phyloP scores from a whole-genome alignment of 805 yeast genomes.

The Wickerhamomyces hampshirensis region DNA sequence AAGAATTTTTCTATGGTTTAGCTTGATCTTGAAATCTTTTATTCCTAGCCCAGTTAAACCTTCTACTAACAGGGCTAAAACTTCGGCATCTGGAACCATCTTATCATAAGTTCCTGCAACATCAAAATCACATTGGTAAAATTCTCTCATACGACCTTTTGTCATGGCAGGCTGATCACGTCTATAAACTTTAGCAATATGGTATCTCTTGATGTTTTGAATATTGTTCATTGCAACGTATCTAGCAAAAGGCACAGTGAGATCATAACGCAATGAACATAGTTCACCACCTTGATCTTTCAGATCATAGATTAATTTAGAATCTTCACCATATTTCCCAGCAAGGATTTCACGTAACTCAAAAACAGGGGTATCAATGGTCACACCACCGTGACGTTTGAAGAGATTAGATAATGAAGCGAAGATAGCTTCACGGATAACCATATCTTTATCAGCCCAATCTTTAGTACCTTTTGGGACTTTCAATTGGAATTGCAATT shows the following conservation, averaged over 20 bases:
- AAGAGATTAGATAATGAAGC: constrained; percentile 65
- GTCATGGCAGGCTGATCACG: constrained; percentile 99
- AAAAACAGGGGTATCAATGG: constrained; percentile 97
- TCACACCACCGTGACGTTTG: constrained; percentile 96
- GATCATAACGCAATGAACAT: constrained; percentile 90
- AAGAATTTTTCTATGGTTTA: constrained; percentile 91
- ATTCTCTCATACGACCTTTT: constrained; percentile 99
- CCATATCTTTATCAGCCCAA: constrained; percentile 98
- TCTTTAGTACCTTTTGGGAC: constrained; percentile 98
- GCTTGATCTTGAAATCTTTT: constrained; percentile 81
- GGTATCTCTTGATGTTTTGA: constrained; percentile 86
- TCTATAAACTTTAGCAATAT: constrained; percentile 96
- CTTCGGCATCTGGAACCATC: constrained; percentile 97
- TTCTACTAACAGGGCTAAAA: constrained; percentile 74
- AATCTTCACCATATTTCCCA: constrained; percentile 98
- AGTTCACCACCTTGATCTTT: constrained; percentile 99
- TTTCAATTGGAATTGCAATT: constrained; percentile 70
- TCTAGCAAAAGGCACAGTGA: constrained; percentile 98
- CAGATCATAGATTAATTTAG: constrained; percentile 89
- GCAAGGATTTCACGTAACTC: constrained; percentile 92
- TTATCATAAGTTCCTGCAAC: constrained; percentile 88
- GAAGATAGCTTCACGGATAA: constrained; percentile 85
- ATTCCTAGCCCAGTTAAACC: constrained; percentile 84
- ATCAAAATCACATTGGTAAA: constrained; percentile 98
- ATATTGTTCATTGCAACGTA: constrained; percentile 94